Conservation (phyloP, 345 rosid genomes). For the Citrus maxima region DNA sequence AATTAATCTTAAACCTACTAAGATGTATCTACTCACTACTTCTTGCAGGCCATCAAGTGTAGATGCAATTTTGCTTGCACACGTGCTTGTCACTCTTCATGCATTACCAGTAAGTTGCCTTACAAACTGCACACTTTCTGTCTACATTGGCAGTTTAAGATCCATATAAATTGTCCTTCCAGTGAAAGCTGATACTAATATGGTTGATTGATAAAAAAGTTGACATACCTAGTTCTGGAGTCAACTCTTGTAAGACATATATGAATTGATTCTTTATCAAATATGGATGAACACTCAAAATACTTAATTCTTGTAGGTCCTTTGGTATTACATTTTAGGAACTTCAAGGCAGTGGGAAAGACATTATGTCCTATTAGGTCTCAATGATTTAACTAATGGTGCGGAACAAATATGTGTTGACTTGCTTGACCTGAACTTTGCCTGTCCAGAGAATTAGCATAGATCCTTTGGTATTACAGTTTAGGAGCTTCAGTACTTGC, state of each 20-base stretch:
- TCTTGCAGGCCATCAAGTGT: slow-evolving; percentile 79
- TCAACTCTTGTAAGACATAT: neutral
- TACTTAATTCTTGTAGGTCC: neutral
- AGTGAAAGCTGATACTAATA: neutral
- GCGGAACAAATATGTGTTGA: neutral
- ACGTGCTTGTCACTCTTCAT: slow-evolving; percentile 64
- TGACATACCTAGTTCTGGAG: neutral
- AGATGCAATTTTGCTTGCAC: slow-evolving; percentile 74
- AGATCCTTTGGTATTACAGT: neutral
- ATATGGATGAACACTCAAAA: neutral
- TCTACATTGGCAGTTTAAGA: neutral
- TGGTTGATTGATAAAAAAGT: neutral
- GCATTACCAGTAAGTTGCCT: slow-evolving; percentile 76
- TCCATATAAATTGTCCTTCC: neutral
- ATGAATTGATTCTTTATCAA: neutral
- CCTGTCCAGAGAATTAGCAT: neutral
- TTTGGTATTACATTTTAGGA: neutral
- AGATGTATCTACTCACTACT: neutral
- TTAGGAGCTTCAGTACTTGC: neutral
- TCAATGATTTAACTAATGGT: neutral
- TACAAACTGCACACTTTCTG: neutral
- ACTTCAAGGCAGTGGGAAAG: neutral
- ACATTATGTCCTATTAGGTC: neutral
- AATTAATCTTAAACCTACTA: neutral
- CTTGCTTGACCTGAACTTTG: neutral